Evolutionary conservation across 1,284 basidiomycete genomes (phyloP).

Genomic region (Exsudoporus floridanus): DNA sequence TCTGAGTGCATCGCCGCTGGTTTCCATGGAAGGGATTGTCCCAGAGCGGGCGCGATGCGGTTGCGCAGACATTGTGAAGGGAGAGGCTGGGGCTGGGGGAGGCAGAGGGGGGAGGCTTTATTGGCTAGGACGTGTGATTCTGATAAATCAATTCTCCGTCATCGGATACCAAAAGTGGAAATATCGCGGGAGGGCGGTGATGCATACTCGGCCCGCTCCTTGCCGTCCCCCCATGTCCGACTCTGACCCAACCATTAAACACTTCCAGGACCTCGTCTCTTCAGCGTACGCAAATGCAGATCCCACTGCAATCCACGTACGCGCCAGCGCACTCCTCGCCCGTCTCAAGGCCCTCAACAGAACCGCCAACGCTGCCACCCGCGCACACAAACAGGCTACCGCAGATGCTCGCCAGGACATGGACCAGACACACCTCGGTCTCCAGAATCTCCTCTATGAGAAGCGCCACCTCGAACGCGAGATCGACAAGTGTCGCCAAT

Average conservation of each 20-base stretch:
- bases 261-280: constrained; percentile 61
- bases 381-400: constrained; percentile 69
- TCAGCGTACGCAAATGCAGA: constrained; percentile 47
- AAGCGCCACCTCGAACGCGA: constrained; percentile 81
- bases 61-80: constrained; percentile 40
- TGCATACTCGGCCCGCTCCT: constrained; percentile 13
- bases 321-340: constrained; percentile 68
- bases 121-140: constrained; percentile 24
- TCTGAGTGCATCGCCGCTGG: constrained; percentile 67
- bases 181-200: neutral
- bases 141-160: constrained; percentile 12
- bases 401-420: constrained; percentile 72
- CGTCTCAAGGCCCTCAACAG: constrained; percentile 75
- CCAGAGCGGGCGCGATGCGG: constrained; percentile 61
- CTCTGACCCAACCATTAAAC: constrained; percentile 53
- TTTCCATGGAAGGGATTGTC: constrained; percentile 86
- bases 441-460: constrained; percentile 81
- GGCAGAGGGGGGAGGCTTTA: constrained; percentile 21
- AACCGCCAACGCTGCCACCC: constrained; percentile 66
- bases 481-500: constrained; percentile 84
- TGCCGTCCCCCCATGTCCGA: constrained; percentile 22
- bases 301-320: constrained; percentile 52
- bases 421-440: constrained; percentile 78
- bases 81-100: neutral
- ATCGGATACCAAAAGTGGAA: constrained; percentile 16